Conservation (phyloP, 345 rosid genomes). For the Syzygium aromaticum region DNA sequence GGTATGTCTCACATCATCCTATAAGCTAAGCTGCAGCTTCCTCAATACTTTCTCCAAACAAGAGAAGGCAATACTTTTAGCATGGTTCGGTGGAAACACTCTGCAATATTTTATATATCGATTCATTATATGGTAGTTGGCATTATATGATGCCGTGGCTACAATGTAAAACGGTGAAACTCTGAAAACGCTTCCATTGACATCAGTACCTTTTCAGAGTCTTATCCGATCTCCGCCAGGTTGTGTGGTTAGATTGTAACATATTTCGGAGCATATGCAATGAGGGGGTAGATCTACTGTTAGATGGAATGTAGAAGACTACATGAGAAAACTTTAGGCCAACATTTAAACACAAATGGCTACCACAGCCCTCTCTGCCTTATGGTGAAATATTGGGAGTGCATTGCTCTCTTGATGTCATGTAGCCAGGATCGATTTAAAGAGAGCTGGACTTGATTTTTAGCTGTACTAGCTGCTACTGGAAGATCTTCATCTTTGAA, state of each 20-base stretch:
- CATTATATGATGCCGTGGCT: not conserved
- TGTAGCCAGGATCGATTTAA: not conserved
- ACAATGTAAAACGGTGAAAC: not conserved
- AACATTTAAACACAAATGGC: not conserved
- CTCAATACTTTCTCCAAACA: not conserved
- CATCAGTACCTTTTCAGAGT: not conserved
- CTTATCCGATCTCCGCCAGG: not conserved
- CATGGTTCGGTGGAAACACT: not conserved
- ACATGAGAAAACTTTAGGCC: not conserved
- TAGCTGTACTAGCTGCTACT: not conserved
- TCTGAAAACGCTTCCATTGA: not conserved
- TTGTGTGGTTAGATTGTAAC: not conserved
- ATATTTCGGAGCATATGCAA: not conserved
- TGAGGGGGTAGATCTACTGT: not conserved
- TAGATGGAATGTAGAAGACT: not conserved
- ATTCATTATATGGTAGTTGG: not conserved
- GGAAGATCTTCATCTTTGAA: not conserved
- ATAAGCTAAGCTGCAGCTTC: not conserved
- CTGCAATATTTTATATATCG: not conserved
- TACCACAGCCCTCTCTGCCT: not conserved
- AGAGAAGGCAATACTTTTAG: not conserved
- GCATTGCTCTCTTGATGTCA: not conserved
- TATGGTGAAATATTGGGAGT: not conserved
- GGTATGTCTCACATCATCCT: slow-evolving; percentile 25
- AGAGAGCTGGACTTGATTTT: not conserved